Conservation (phyloP, 2,329 filamentous ascomycete genomes). For the Fusarium tjaetaba region DNA sequence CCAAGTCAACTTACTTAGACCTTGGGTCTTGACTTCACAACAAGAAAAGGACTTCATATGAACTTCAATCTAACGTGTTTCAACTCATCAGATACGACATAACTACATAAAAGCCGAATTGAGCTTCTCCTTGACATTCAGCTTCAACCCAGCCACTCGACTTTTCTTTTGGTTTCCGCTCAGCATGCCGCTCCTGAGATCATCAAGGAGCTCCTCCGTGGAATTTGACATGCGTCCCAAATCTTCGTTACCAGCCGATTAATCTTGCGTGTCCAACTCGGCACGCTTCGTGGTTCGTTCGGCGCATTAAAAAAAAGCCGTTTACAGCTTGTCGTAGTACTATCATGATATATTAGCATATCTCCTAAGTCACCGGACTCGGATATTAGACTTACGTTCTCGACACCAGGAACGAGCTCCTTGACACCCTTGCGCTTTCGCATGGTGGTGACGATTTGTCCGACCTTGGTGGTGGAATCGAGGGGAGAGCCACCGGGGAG, state of each 20-base stretch:
- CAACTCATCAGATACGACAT: slow-evolving; percentile 55
- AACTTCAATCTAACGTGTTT: slow-evolving; percentile 50
- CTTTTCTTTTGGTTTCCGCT: slow-evolving; percentile 49
- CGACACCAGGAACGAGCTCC: slow-evolving; percentile 89
- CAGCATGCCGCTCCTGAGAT: slow-evolving; percentile 43
- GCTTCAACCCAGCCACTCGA: slow-evolving; percentile 50
- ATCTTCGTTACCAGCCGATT: slow-evolving; percentile 52
- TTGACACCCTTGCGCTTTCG: slow-evolving; percentile 99
- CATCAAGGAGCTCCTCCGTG: slow-evolving; percentile 40
- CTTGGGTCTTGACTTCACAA: not conserved
- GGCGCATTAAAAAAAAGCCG: slow-evolving; percentile 53
- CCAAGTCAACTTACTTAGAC: not conserved
- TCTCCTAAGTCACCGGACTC: not conserved
- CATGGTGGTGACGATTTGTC: slow-evolving; percentile 85
- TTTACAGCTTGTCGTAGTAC: slow-evolving; percentile 99
- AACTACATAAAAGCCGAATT: slow-evolving; percentile 55
- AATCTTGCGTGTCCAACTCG: slow-evolving; percentile 54
- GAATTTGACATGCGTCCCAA: slow-evolving; percentile 43
- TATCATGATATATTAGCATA: slow-evolving; percentile 51
- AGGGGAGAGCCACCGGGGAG: slow-evolving; percentile 93
- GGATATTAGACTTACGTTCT: slow-evolving; percentile 79
- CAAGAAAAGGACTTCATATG: slow-evolving; percentile 3
- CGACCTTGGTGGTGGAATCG: slow-evolving; percentile 83
- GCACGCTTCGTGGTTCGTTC: slow-evolving; percentile 59
- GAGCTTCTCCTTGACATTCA: slow-evolving; percentile 51